A percentile compares a stretch with the other conserved stretches of the same genome.
These are phyloP conservation scores for Cyberlindnera petersonii DNA, from an alignment of 805 yeast genomes.

Conservation along the genomic window DNA sequence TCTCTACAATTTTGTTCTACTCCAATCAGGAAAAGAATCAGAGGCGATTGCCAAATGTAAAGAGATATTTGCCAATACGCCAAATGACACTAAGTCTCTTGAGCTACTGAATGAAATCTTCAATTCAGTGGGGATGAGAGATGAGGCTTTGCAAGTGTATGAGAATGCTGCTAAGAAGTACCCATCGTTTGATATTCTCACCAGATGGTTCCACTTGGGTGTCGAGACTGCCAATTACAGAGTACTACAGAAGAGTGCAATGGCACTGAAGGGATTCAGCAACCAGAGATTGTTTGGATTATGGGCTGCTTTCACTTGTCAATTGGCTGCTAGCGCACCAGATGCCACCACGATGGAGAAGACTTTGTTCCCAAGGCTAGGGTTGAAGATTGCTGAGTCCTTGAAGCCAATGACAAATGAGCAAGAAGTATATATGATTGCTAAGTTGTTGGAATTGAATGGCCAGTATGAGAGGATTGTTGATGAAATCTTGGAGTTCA, in stretches of 20 bases:
- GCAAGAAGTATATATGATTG: conserved; percentile 65
- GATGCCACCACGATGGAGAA: conserved; percentile 42
- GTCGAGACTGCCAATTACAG: conserved; percentile 44
- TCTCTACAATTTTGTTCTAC: conserved; percentile 30
- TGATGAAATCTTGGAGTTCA: conserved; percentile 30
- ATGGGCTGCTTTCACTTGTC: conserved; percentile 56
- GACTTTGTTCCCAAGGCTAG: conserved; percentile 55
- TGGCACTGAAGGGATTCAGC: conserved; percentile 37
- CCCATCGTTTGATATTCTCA: conserved; percentile 44
- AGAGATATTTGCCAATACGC: conserved; percentile 32
- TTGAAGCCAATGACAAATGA: conserved; percentile 49
- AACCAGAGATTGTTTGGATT: conserved; percentile 37
- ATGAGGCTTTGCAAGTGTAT: conserved; percentile 45
- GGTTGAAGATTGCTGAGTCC: conserved; percentile 51
- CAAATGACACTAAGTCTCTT: conserved; percentile 54
- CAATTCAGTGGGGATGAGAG: conserved; percentile 32
- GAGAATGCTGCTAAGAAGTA: conserved; percentile 57
- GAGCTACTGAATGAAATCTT: conserved; percentile 45
- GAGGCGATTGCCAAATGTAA: conserved; percentile 23
- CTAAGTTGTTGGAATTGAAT: conserved; percentile 43
- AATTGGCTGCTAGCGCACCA: conserved; percentile 35
- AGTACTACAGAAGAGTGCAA: conserved; percentile 52
- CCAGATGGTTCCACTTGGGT: conserved; percentile 56
- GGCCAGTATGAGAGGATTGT: conserved; percentile 26
- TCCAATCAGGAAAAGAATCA: conserved; percentile 31